Conservation (phyloP, 1,284 basidiomycete genomes). For the Fomitopsis pinicola region DNA sequence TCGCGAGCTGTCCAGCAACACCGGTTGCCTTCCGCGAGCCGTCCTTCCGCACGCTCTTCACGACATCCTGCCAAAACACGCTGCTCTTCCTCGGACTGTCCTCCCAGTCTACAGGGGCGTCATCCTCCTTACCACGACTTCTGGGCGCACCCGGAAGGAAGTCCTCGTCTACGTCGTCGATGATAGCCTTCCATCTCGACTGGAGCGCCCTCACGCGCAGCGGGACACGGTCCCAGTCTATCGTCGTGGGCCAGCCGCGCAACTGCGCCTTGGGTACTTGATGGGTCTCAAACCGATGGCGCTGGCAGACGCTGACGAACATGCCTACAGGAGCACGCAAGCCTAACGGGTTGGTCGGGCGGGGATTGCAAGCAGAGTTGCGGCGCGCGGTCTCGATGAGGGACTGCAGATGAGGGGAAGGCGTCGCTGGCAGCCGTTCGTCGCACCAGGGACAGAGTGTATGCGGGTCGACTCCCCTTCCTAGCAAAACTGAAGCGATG, state of each 20-base stretch:
- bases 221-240: slow-evolving; percentile 57
- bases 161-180: slow-evolving; percentile 40
- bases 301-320: slow-evolving; percentile 67
- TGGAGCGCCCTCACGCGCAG: slow-evolving; percentile 48
- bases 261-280: slow-evolving; percentile 64
- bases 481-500: slow-evolving; percentile 35
- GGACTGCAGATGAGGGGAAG: slow-evolving; percentile 52
- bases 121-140: slow-evolving; percentile 16
- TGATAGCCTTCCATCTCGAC: slow-evolving; percentile 41
- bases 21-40: slow-evolving; percentile 63
- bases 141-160: slow-evolving; percentile 20
- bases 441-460: slow-evolving; percentile 79
- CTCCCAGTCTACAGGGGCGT: slow-evolving; percentile 2
- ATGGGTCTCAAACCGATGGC: slow-evolving; percentile 69
- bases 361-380: slow-evolving; percentile 54
- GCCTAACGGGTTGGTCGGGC: slow-evolving; percentile 66
- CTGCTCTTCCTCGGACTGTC: slow-evolving; percentile 43
- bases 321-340: slow-evolving; percentile 57
- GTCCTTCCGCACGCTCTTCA: slow-evolving; percentile 54
- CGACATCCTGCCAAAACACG: slow-evolving; percentile 64
- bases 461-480: slow-evolving; percentile 49
- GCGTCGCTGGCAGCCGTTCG: slow-evolving; percentile 53
- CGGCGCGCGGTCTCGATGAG: slow-evolving; percentile 48
- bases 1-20: slow-evolving; percentile 67
- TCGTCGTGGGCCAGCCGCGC: slow-evolving; percentile 70